A percentile compares a stretch with the other conserved stretches of the same genome.
phyloP scores from a whole-genome alignment of 306 rosid genomes.

The barrel medic (Medicago truncatula) region MtrunA17r5.0-ANR NC_053045.1:39011001-39011500 shows the following conservation, averaged over 20 bases:
- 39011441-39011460: slow-evolving; percentile 2
- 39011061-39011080: slow-evolving; percentile 85
- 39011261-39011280: slow-evolving; percentile 57
- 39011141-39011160: slow-evolving; percentile 77
- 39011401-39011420: slow-evolving; percentile 24
- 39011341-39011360: not conserved
- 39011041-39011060: slow-evolving; percentile 91
- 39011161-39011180: slow-evolving; percentile 86
- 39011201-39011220: slow-evolving; percentile 93
- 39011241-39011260: slow-evolving; percentile 89
- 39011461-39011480: slow-evolving; percentile 2
- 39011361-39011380: slow-evolving; percentile 14
- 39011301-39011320: slow-evolving; percentile 22
- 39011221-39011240: slow-evolving; percentile 86
- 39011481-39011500: not conserved
- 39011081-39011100: slow-evolving; percentile 93
- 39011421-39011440: slow-evolving; percentile 26
- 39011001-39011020: slow-evolving; percentile 54
- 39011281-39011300: slow-evolving; percentile 36
- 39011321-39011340: not conserved
- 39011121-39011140: slow-evolving; percentile 75
- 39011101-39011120: slow-evolving; percentile 86
- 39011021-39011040: slow-evolving; percentile 61
- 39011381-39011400: not conserved
- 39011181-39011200: slow-evolving; percentile 74